Conservation (phyloP, 768 basidiomycete species). For the Saitozyma podzolica region DNA sequence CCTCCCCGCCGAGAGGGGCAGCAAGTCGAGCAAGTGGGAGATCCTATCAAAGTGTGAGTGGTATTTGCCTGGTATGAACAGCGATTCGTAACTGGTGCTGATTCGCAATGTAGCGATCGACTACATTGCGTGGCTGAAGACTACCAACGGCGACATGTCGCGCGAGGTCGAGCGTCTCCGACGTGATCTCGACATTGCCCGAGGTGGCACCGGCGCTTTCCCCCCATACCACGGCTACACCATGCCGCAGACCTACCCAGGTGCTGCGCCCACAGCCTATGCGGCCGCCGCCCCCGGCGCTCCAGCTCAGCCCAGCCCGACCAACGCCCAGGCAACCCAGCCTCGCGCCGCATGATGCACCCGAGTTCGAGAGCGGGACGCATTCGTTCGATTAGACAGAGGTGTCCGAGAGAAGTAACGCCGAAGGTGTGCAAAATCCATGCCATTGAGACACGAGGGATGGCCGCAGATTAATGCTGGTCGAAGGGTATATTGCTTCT, state of each 20-base stretch:
- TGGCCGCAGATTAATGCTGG: too few species aligned
- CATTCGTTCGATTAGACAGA: too few species aligned
- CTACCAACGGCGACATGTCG: conserved; percentile 68
- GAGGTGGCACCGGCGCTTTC: conserved; percentile 27
- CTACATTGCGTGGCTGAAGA: conserved; percentile 74
- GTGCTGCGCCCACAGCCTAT: background rate
- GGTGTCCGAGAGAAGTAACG: too few species aligned
- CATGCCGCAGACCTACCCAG: conserved; percentile 4
- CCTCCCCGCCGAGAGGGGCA: conserved; percentile 84
- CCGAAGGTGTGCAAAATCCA: too few species aligned
- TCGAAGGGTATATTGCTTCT: too few species aligned
- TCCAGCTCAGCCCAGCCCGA: background rate
- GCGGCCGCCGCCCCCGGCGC: background rate
- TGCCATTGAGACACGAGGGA: too few species aligned
- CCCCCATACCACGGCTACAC: background rate
- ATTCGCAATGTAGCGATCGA: conserved; percentile 66
- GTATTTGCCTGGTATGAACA: background rate
- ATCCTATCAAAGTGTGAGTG: conserved; percentile 87
- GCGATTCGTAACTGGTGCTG: background rate
- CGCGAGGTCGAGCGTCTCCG: conserved; percentile 76
- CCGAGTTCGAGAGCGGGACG: too few species aligned
- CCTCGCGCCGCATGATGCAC: background rate
- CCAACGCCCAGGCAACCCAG: background rate
- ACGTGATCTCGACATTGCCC: conserved; percentile 64
- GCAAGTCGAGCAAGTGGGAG: conserved; percentile 99